Evolutionary conservation across 78 protist species (phyloP), one percentile per base, ranked within the genome.

Genomic region (Pelomyxa schiedti): DNA sequence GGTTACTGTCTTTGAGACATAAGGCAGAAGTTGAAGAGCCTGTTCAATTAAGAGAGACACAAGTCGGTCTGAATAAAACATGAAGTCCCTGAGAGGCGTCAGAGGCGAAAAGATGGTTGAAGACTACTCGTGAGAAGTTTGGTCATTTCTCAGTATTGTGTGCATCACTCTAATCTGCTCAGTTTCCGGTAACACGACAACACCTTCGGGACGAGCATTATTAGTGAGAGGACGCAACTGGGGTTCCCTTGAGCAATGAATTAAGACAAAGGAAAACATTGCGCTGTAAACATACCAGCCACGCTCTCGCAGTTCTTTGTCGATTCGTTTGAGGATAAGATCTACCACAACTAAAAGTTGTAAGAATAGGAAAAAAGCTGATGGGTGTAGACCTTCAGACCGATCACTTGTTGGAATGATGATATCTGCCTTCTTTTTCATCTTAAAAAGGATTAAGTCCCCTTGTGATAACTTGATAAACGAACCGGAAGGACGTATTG

Each of bases 381-480:
- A n/a, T n/a, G n/a, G n/a, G n/a, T n/a, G n/a, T n/a, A n/a, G n/a
- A n/a, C n/a, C n/a, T n/a, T n/a, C n/a, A n/a, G n/a, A n/a, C n/a
- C n/a, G n/a, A n/a, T 81, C 86, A 39, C 93, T 89, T 41, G 88
- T 68, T 39, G 93, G 93, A 4, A 88, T 64, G 58, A 88, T 80
- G 64, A 88, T 69, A 66, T 88, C 89, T 39, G 93, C 93, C 64
- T 88, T 74, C 76, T 81, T 83, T 32, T 88, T 88, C 28, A 78
- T 82, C 87, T 85, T 24, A 1, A 38, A 16, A 38, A 8, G 24
- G 3, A n/a, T 5, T 75, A 42, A 58, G 4, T 75, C 2, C 26
- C 66, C 67, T 16, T 28, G 4, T 3, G 30, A 30, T 30, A 36
- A 16, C 64, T 75, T 58, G 16, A 66, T 66, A 6, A 8, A 66